Evolutionary conservation across 2,329 filamentous ascomycete species (phyloP).

Genomic region (Botryosphaeria dothidea): DNA sequence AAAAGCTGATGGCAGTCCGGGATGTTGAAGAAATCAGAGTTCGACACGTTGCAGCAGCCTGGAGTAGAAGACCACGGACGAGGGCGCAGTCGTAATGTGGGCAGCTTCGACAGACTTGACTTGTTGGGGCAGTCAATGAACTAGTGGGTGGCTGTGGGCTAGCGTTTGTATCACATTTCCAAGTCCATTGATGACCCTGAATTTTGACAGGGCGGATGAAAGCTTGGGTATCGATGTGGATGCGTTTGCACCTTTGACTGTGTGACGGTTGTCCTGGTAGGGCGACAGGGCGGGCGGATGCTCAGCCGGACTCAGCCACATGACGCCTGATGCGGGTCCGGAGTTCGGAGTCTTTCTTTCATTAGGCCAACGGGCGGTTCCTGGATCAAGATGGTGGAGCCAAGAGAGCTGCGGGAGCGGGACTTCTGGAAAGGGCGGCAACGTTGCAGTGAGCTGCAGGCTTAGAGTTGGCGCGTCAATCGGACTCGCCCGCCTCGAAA

Average conservation of each 20-base stretch:
- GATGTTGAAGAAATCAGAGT: background rate
- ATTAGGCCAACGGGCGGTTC: background rate
- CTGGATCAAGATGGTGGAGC: background rate
- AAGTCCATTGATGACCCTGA: background rate
- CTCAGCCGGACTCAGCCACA: constrained; percentile 1
- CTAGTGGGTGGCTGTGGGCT: background rate
- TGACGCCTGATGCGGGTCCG: background rate
- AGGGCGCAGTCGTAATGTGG: constrained; percentile 3
- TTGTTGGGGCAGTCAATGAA: background rate
- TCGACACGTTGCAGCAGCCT: background rate
- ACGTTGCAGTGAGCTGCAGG: background rate
- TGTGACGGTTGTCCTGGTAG: background rate
- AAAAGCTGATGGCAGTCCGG: background rate
- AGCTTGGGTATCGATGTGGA: background rate
- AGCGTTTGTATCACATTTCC: background rate
- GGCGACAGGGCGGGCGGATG: background rate
- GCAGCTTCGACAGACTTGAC: background rate
- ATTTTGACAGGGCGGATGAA: background rate
- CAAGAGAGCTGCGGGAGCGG: background rate
- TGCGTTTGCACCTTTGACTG: background rate
- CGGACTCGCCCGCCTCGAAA: background rate
- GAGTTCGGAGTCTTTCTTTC: background rate
- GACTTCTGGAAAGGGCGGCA: background rate
- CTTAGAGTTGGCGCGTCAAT: background rate
- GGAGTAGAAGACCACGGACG: background rate